A percentile compares a stretch with the other conserved stretches of the same genome.
Evolutionary conservation across 2,329 filamentous ascomycete species (phyloP).

Genomic region (Aureobasidium vineae): DNA sequence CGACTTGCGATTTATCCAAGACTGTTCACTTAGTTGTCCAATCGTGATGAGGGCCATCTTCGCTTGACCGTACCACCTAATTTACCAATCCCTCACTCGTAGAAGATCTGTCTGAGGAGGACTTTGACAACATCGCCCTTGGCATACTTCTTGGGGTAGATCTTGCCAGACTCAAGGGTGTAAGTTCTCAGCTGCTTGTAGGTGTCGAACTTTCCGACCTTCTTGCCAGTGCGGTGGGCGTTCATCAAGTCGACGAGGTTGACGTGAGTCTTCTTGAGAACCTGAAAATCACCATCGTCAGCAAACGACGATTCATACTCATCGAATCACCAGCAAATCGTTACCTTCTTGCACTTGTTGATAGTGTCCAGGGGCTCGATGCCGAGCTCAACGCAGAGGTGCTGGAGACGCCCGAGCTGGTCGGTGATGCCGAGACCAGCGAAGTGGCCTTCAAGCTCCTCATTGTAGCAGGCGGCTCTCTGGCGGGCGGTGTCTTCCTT

Average conservation of each 20-base stretch:
- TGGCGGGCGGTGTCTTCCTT: background rate
- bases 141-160: conserved; percentile 24
- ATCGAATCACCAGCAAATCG: background rate
- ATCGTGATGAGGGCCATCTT: too few species aligned
- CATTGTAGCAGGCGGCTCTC: conserved; percentile 10
- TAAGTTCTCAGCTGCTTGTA: background rate
- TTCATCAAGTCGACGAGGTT: conserved; percentile 30
- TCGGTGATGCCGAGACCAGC: background rate
- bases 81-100: background rate
- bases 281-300: conserved; percentile 14
- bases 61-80: too few species aligned
- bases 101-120: conserved; percentile 19
- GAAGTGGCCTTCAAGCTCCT: background rate
- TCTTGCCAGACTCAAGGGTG: background rate
- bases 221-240: background rate
- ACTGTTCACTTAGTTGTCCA: too few species aligned
- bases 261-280: conserved; percentile 26
- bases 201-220: conserved; percentile 21
- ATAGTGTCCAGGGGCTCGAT: conserved; percentile 20
- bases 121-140: conserved; percentile 27
- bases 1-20: too few species aligned
- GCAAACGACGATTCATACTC: background rate
- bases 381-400: conserved; percentile 27
- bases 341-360: conserved; percentile 29
- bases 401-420: conserved; percentile 27